Evolutionary conservation across 805 yeast genomes (phyloP).

Genomic region (Saccharomycopsis oosterbeekiorum): DNA sequence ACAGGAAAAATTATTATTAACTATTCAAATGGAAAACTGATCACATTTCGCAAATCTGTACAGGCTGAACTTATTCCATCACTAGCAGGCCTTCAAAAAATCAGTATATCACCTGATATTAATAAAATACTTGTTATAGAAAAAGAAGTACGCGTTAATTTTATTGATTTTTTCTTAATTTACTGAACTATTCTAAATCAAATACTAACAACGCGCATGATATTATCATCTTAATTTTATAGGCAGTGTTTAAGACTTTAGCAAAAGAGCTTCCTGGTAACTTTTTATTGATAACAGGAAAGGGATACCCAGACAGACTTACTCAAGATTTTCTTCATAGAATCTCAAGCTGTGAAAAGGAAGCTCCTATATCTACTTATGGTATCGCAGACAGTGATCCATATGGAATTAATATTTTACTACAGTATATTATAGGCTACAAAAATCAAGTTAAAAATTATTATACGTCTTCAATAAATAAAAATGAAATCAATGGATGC

Average conservation of each 20-base stretch:
- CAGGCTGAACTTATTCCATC: conserved; percentile 33
- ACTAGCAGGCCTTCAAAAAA: conserved; percentile 22
- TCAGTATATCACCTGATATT: conserved; percentile 9
- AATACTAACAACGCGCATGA: background rate
- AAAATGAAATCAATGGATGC: conserved; percentile 8
- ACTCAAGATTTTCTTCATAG: conserved; percentile 36
- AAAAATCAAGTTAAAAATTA: background rate
- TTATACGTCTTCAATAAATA: background rate
- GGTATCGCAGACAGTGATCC: conserved; percentile 59
- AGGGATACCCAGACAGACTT: conserved; percentile 58
- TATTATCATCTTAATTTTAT: background rate
- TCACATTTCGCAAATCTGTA: conserved; percentile 7
- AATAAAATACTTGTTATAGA: conserved; percentile 36
- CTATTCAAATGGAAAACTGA: conserved; percentile 7
- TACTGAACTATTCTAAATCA: background rate
- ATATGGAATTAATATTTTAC: conserved; percentile 51
- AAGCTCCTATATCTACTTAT: conserved; percentile 20
- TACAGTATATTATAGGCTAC: conserved; percentile 19
- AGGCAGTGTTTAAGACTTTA: conserved; percentile 33
- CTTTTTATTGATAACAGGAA: conserved; percentile 45
- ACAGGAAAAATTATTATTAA: conserved; percentile 25
- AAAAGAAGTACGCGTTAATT: conserved; percentile 30
- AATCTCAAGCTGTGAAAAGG: conserved; percentile 19
- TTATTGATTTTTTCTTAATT: background rate
- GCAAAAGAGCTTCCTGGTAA: conserved; percentile 13